Conservation (phyloP, 495 filamentous ascomycete species). For the Xylaria longipes region DNA sequence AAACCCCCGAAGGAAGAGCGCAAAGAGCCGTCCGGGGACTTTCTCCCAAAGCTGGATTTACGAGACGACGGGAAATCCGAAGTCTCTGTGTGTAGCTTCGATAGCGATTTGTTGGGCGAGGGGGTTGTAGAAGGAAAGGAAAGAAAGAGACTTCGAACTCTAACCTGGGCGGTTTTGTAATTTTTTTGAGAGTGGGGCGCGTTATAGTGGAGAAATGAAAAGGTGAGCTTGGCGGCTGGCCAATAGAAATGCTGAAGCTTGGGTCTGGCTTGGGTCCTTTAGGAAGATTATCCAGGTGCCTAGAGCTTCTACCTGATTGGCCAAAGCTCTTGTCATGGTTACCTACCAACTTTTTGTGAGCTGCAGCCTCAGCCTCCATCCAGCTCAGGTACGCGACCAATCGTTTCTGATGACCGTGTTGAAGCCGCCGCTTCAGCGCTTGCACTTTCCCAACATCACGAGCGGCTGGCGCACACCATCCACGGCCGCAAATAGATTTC, state of each 20-base stretch:
- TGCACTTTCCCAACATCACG: background rate
- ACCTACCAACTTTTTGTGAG: background rate
- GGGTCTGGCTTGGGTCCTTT: background rate
- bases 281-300: background rate
- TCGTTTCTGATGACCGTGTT: background rate
- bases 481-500: background rate
- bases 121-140: constrained; percentile 60
- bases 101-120: constrained; percentile 99
- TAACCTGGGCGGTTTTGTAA: constrained; percentile 20
- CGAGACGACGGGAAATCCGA: constrained; percentile 45
- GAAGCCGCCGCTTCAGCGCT: background rate
- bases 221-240: background rate
- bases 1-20: constrained; percentile 24
- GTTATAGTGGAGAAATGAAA: background rate
- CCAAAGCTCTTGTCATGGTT: background rate
- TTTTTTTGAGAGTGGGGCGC: constrained; percentile 14
- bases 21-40: constrained; percentile 96
- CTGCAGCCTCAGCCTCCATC: constrained; percentile 1
- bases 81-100: constrained; percentile 97
- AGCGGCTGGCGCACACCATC: background rate
- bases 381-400: background rate
- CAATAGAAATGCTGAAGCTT: background rate
- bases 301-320: background rate
- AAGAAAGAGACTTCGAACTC: constrained; percentile 17
- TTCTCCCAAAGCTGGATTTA: constrained; percentile 92